A percentile compares a stretch with the other conserved stretches of the same genome.
Evolutionary conservation across 2,329 filamentous ascomycete species (phyloP).

Genomic region (Reticulascus tulasneorum): DNA sequence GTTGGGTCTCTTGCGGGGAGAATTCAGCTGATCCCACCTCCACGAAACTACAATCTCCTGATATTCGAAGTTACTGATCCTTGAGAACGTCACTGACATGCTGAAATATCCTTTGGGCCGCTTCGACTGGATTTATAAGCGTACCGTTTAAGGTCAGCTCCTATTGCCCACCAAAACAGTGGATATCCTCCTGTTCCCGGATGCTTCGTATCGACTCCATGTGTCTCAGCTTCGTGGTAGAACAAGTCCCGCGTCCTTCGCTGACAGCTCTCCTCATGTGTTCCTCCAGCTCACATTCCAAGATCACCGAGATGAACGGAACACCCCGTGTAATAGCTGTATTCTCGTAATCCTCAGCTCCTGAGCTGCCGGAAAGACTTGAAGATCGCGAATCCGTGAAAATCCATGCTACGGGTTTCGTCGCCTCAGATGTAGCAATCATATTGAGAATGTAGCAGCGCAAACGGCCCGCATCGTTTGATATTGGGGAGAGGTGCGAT

Average conservation of each 20-base stretch:
- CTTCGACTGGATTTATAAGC: slow-evolving; percentile 17
- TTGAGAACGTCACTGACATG: too few species aligned
- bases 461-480: slow-evolving; percentile 15
- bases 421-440: slow-evolving; percentile 8
- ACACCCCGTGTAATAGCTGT: slow-evolving; percentile 16
- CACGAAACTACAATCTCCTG: too few species aligned
- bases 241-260: slow-evolving; percentile 5
- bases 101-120: slow-evolving; percentile 14
- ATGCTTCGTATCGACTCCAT: slow-evolving; percentile 15
- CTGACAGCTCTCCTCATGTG: slow-evolving; percentile 17
- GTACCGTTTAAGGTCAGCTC: slow-evolving; percentile 21
- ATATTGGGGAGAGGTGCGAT: slow-evolving; percentile 16
- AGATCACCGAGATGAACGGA: slow-evolving; percentile 22
- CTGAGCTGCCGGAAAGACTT: slow-evolving; percentile 2
- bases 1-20: too few species aligned
- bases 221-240: slow-evolving; percentile 19
- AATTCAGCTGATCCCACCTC: too few species aligned
- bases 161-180: slow-evolving; percentile 16
- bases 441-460: slow-evolving; percentile 5
- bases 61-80: too few species aligned
- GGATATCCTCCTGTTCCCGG: slow-evolving; percentile 17
- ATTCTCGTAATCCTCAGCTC: slow-evolving; percentile 16
- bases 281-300: slow-evolving; percentile 22
- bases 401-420: slow-evolving; percentile 16
- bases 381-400: slow-evolving; percentile 20